These are phyloP conservation scores for Wickerhamomyces sp. DNA, from an alignment of 1,139 yeast genomes.

Conservation along the genomic window DNA sequence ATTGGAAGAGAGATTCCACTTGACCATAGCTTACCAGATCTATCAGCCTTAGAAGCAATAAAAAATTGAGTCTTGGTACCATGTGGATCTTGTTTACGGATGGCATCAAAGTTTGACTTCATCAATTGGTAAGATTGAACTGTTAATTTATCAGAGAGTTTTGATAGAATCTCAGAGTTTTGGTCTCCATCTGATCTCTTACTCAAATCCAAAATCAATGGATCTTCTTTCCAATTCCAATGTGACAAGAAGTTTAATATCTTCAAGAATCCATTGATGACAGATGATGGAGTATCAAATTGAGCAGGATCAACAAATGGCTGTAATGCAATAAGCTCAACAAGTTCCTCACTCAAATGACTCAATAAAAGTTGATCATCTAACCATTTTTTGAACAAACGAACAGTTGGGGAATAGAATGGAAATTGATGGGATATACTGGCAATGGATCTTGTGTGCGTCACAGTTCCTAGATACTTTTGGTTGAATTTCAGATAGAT, in stretches of 20 bases:
- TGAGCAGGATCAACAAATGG: slow-evolving; percentile 89
- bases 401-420: slow-evolving; percentile 71
- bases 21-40: slow-evolving; percentile 82
- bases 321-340: slow-evolving; percentile 77
- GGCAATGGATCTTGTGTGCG: slow-evolving; percentile 76
- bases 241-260: slow-evolving; percentile 62
- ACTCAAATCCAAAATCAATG: slow-evolving; percentile 70
- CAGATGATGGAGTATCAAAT: slow-evolving; percentile 70
- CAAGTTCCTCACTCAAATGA: slow-evolving; percentile 71
- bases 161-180: slow-evolving; percentile 31
- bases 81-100: slow-evolving; percentile 75
- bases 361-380: slow-evolving; percentile 63
- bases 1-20: slow-evolving; percentile 67
- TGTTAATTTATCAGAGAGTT: slow-evolving; percentile 59
- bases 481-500: slow-evolving; percentile 63
- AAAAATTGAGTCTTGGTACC: slow-evolving; percentile 77
- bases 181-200: slow-evolving; percentile 42
- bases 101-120: slow-evolving; percentile 55
- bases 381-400: slow-evolving; percentile 86
- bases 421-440: slow-evolving; percentile 70
- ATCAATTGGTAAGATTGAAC: slow-evolving; percentile 59
- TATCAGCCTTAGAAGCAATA: slow-evolving; percentile 76
- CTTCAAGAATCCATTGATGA: slow-evolving; percentile 76
- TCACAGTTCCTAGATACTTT: slow-evolving; percentile 61
- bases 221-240: slow-evolving; percentile 95